phyloP scores from a whole-genome alignment of 2,329 filamentous ascomycete genomes.

The Colletotrichum melonis region DNA sequence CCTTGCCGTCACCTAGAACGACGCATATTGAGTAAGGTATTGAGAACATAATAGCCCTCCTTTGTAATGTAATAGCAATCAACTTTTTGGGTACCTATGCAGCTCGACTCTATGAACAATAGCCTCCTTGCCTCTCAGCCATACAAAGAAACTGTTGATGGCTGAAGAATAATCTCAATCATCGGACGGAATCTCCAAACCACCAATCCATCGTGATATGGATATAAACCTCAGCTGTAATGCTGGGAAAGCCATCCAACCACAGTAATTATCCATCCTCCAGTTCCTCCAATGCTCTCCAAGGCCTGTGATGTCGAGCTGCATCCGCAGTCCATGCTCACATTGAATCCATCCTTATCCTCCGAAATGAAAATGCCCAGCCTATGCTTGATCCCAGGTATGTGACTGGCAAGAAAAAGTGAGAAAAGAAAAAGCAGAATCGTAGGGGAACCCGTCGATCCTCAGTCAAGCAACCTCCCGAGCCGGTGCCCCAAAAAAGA shows the following conservation, averaged over 20 bases:
- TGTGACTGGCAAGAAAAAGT: slow-evolving; percentile 1
- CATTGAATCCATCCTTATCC: slow-evolving; percentile 15
- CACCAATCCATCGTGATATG: background rate
- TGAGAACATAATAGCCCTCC: background rate
- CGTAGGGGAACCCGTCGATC: background rate
- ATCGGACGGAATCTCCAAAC: background rate
- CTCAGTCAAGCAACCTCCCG: slow-evolving; percentile 19
- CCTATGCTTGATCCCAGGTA: slow-evolving; percentile 11
- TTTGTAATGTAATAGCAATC: slow-evolving; percentile 7
- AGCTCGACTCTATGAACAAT: slow-evolving; percentile 22
- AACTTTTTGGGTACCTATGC: slow-evolving; percentile 28
- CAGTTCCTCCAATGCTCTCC: background rate
- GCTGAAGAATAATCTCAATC: background rate
- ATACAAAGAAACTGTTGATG: slow-evolving; percentile 7
- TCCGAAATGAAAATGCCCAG: slow-evolving; percentile 9
- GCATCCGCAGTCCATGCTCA: background rate
- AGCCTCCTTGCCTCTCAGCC: background rate
- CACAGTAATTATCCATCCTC: slow-evolving; percentile 19
- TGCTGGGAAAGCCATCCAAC: slow-evolving; percentile 31
- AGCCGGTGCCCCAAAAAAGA: slow-evolving; percentile 12
- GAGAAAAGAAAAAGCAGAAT: slow-evolving; percentile 31
- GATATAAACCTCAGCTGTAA: slow-evolving; percentile 20
- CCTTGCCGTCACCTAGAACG: slow-evolving; percentile 6
- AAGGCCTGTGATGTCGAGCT: slow-evolving; percentile 1
- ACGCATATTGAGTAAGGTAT: background rate